These are phyloP conservation scores for Decorospora gaudefroyi DNA, from an alignment of 2,329 filamentous ascomycete species.

Conservation along the genomic window DNA sequence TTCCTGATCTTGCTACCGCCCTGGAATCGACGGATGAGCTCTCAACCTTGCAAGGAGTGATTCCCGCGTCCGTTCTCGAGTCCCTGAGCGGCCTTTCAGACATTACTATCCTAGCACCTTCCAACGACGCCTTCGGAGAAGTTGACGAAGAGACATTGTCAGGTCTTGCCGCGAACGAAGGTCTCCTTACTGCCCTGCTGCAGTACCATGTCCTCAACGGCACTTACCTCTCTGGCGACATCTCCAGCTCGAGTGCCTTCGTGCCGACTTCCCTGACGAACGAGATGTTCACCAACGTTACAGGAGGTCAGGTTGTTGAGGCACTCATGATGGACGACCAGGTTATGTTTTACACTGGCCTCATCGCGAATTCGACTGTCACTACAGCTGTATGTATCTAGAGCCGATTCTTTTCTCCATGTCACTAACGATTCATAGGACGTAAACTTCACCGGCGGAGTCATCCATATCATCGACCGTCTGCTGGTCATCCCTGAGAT, in stretches of 20 bases:
- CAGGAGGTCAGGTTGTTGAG: conserved; percentile 63
- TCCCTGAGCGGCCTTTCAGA: conserved; percentile 52
- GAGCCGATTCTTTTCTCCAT: background rate
- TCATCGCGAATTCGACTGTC: conserved; percentile 57
- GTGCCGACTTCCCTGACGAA: conserved; percentile 57
- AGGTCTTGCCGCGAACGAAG: conserved; percentile 36
- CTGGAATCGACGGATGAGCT: conserved; percentile 30
- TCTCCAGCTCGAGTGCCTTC: conserved; percentile 52
- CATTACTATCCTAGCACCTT: conserved; percentile 63
- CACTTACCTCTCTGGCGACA: conserved; percentile 48
- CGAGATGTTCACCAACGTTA: conserved; percentile 60
- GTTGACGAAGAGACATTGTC: conserved; percentile 47
- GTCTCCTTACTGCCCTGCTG: conserved; percentile 54
- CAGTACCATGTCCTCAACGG: conserved; percentile 64
- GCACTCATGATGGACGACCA: conserved; percentile 49
- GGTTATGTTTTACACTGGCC: conserved; percentile 59
- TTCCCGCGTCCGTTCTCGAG: conserved; percentile 46
- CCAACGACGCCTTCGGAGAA: conserved; percentile 55
- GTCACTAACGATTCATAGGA: conserved; percentile 36
- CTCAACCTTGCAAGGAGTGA: conserved; percentile 43
- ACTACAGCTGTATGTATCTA: conserved; percentile 52
- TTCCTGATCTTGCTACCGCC: conserved; percentile 25
- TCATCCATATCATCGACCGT: conserved; percentile 54
- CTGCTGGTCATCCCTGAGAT: conserved; percentile 49
- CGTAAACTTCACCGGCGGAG: conserved; percentile 52